Evolutionary conservation across 1,284 basidiomycete species (phyloP), one percentile per base, ranked within the genome.

Genomic region (Sporisorium scitamineum): DNA sequence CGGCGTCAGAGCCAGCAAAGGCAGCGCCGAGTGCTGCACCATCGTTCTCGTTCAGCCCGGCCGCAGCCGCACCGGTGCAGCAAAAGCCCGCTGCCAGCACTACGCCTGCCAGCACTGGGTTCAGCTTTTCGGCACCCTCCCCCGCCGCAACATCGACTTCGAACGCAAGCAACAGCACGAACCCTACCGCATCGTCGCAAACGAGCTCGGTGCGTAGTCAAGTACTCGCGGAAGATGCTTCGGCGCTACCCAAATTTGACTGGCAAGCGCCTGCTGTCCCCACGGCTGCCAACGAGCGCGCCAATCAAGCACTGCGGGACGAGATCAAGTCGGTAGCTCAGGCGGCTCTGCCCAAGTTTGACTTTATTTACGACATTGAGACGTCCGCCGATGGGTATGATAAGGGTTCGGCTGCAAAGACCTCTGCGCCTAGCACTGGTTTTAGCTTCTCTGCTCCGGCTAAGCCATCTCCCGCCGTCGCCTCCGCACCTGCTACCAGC

Each of bases 311-410:
- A 11, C 45, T 75, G 41, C 52, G 65, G n/a, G 63, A 70, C 22
- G 72, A 75, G 55, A 70, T 75, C 56, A 66, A 48, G 39, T 61
- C 60, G 24, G 67, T 64, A 2, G 72, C 72, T 1, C 29, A 67
- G 14, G 26, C 59, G 11, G 72, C 67, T 13, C n/a, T 75, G 56
- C 72, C 72, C 47, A 62, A 63, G 29, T 75, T 70, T 34, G 57
- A 67, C 14, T 75, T 75, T n/a, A 31, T 66, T 8, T 75, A 70
- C 32, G 63, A 75, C 5, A 60, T 75, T 50, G 61, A 60, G 27
- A 67, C 56, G 9, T 48, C 60, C 5, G 5, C 54, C 9, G 34
- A 27, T 42, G 39, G 39, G 7, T 42, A n/a, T 20, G n/a, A 10
- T 34, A 31, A 26, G 20, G 5, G 18, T 32, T 9, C 22, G n/a